Conservation (phyloP, 2,329 filamentous ascomycete genomes). For the Pezicula carpinea region DNA sequence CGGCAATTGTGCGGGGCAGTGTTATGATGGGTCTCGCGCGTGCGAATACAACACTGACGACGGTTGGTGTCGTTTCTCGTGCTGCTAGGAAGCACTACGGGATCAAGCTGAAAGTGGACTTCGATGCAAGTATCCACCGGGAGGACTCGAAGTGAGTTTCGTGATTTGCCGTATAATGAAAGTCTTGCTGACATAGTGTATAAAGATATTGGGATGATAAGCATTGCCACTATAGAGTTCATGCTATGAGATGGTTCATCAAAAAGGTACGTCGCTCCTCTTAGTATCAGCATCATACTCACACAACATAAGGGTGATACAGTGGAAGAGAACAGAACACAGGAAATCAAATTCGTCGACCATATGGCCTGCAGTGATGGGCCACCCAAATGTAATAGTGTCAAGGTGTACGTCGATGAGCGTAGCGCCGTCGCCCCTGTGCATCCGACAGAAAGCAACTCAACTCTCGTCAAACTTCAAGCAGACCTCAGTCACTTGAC, state of each 20-base stretch:
- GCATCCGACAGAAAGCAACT: constrained; percentile 2
- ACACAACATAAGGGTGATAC: constrained; percentile 5
- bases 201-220: constrained; percentile 7
- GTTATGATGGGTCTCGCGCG: constrained; percentile 43
- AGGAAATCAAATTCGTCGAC: constrained; percentile 2
- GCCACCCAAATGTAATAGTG: neutral
- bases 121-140: constrained; percentile 4
- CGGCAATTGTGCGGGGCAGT: constrained; percentile 46
- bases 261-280: neutral
- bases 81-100: constrained; percentile 42
- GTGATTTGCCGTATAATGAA: neutral
- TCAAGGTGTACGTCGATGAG: constrained; percentile 6
- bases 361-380: constrained; percentile 1
- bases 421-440: constrained; percentile 5
- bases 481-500: constrained; percentile 8
- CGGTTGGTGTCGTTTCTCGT: constrained; percentile 36
- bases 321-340: constrained; percentile 8
- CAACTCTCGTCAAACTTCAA: constrained; percentile 5
- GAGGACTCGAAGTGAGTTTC: constrained; percentile 3
- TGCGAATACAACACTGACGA: constrained; percentile 17
- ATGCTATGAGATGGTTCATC: constrained; percentile 12
- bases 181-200: too few species aligned
- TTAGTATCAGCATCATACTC: too few species aligned
- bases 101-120: constrained; percentile 19
- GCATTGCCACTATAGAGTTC: constrained; percentile 1